A percentile compares a stretch with the other conserved stretches of the same genome.
Evolutionary conservation across 2,329 filamentous ascomycete genomes (phyloP).

Genomic region (Monosporascus sp.): DNA sequence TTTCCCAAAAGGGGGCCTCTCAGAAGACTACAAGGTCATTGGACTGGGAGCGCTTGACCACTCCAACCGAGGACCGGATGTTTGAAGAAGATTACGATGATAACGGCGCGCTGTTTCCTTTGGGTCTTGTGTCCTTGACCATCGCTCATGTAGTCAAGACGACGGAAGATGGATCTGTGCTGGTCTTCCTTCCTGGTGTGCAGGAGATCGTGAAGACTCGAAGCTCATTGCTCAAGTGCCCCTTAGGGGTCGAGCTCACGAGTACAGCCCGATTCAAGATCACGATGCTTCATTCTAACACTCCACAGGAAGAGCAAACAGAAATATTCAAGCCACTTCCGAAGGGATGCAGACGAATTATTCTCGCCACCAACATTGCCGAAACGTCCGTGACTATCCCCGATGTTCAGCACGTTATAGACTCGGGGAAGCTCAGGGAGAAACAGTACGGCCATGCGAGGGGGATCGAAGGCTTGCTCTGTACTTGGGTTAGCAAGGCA

Average conservation of each 20-base stretch:
- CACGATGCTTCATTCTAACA: slow-evolving; percentile 39
- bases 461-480: slow-evolving; percentile 32
- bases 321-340: slow-evolving; percentile 35
- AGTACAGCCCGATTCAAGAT: slow-evolving; percentile 36
- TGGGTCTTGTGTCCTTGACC: slow-evolving; percentile 35
- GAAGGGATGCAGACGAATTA: slow-evolving; percentile 38
- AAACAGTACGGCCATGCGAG: slow-evolving; percentile 34
- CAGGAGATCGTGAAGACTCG: slow-evolving; percentile 29
- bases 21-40: no score
- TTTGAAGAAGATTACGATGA: neutral
- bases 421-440: slow-evolving; percentile 34
- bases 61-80: no score
- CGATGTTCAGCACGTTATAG: slow-evolving; percentile 45
- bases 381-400: slow-evolving; percentile 48
- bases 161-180: slow-evolving; percentile 36
- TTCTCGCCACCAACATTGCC: slow-evolving; percentile 45
- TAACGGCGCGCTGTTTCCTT: slow-evolving; percentile 24
- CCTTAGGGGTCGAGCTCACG: slow-evolving; percentile 36
- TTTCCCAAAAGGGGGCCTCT: no score
- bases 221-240: slow-evolving; percentile 8
- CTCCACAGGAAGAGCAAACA: slow-evolving; percentile 34
- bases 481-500: slow-evolving; percentile 41
- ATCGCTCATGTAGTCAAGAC: slow-evolving; percentile 40
- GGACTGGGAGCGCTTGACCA: no score
- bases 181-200: slow-evolving; percentile 43